These are phyloP conservation scores for Aspergillus nomiae DNA, from an alignment of 2,329 filamentous ascomycete species.

Conservation along the genomic window DNA sequence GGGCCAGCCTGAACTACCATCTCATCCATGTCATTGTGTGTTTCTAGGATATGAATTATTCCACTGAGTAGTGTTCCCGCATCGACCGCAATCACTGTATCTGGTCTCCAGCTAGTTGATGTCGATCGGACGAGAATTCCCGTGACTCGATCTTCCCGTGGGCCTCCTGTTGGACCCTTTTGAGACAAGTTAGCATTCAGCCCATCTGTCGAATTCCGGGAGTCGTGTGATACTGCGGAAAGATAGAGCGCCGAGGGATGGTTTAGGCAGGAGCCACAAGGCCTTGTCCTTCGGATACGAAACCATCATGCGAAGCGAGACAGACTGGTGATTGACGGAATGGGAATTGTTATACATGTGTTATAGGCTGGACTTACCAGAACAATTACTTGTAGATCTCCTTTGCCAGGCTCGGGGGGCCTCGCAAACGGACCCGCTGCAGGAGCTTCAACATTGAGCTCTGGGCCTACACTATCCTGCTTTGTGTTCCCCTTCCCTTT, in stretches of 20 bases:
- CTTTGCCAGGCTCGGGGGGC: background rate
- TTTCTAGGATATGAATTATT: conserved; percentile 76
- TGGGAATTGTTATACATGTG: background rate
- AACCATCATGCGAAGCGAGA: background rate
- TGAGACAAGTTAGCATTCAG: conserved; percentile 29
- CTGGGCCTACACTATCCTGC: background rate
- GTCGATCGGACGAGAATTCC: conserved; percentile 85
- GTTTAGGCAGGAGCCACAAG: background rate
- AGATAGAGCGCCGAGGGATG: background rate
- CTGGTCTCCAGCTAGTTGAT: conserved; percentile 74
- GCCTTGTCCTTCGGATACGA: background rate
- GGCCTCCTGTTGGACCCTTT: conserved; percentile 87
- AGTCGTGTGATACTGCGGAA: background rate
- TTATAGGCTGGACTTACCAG: conserved; percentile 58
- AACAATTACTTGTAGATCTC: conserved; percentile 68
- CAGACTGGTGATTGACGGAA: conserved; percentile 8
- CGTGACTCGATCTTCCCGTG: conserved; percentile 85
- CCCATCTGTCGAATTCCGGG: conserved; percentile 21
- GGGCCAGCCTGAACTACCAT: conserved; percentile 59
- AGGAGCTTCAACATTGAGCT: background rate
- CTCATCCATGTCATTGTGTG: conserved; percentile 30
- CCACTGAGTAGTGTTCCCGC: conserved; percentile 86
- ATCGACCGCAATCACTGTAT: conserved; percentile 88
- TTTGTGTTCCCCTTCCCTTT: background rate
- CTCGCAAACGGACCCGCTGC: background rate